Evolutionary conservation across 768 basidiomycete genomes (phyloP).

Genomic region (Lactarius sp.): DNA sequence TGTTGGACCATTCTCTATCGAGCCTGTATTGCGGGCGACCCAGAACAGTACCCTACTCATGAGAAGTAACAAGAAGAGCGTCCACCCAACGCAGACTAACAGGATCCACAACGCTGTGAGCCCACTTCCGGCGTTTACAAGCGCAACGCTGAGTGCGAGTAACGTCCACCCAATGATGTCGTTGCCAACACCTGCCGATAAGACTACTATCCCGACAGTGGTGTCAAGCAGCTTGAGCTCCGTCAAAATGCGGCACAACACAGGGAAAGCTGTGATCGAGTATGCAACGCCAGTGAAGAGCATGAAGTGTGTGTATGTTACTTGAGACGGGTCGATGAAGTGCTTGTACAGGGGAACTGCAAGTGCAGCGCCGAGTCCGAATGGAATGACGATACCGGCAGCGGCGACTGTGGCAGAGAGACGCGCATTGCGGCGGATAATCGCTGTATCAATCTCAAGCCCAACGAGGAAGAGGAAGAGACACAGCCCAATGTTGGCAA

Average conservation of each 20-base stretch:
- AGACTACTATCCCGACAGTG: conserved; percentile 85
- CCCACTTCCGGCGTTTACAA: conserved; percentile 84
- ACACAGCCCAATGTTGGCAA: conserved; percentile 84
- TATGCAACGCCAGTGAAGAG: conserved; percentile 91
- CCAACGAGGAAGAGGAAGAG: conserved; percentile 92
- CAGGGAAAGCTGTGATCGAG: conserved; percentile 83
- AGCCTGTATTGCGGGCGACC: conserved; percentile 75
- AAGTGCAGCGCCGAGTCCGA: conserved; percentile 74
- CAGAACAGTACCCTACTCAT: conserved; percentile 57
- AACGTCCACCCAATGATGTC: conserved; percentile 77
- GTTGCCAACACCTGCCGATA: conserved; percentile 89
- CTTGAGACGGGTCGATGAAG: conserved; percentile 56
- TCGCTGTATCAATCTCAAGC: conserved; percentile 75
- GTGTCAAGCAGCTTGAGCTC: conserved; percentile 91
- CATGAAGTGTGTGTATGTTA: conserved; percentile 86
- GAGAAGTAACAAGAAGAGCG: conserved; percentile 67
- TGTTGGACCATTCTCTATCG: conserved; percentile 75
- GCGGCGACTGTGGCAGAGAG: conserved; percentile 65
- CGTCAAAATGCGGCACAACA: conserved; percentile 81
- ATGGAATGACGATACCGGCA: conserved; percentile 84
- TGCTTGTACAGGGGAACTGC: conserved; percentile 65
- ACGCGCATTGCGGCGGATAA: conserved; percentile 75
- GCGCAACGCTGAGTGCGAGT: conserved; percentile 84
- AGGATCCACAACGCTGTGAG: conserved; percentile 83
- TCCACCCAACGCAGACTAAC: conserved; percentile 74